Percentiles rank a stretch among this genome's conserved stretches.
These are phyloP conservation scores for Spathaspora girioi DNA, from an alignment of 805 yeast species.

Conservation along the genomic window DNA sequence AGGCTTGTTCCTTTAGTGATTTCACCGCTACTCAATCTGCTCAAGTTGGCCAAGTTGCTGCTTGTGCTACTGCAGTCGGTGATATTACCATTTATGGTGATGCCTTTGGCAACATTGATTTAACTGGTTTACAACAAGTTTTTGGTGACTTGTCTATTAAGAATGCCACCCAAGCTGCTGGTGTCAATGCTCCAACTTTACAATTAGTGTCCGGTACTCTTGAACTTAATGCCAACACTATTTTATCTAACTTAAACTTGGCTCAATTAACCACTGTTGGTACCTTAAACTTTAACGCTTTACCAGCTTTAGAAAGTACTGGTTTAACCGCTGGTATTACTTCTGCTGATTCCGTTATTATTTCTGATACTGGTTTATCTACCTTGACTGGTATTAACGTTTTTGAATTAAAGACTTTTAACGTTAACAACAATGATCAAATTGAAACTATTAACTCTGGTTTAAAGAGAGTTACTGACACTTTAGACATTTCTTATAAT, in stretches of 20 bases:
- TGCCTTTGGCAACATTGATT: conserved; percentile 52
- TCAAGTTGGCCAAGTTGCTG: conserved; percentile 68
- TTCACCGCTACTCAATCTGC: conserved; percentile 76
- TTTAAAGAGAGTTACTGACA: conserved; percentile 68
- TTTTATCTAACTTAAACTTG: conserved; percentile 63
- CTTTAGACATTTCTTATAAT: conserved; percentile 80
- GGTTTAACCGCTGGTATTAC: conserved; percentile 69
- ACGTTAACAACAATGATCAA: conserved; percentile 88
- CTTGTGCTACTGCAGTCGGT: conserved; percentile 81
- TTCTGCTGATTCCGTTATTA: conserved; percentile 63
- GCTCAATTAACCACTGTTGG: conserved; percentile 83
- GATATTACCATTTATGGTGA: conserved; percentile 67
- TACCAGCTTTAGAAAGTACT: conserved; percentile 75
- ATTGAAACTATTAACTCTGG: conserved; percentile 70
- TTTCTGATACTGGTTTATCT: conserved; percentile 71
- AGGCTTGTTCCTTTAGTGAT: conserved; percentile 59
- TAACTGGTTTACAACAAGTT: conserved; percentile 72
- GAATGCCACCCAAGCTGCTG: conserved; percentile 60
- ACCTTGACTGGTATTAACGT: conserved; percentile 64
- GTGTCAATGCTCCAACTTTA: conserved; percentile 77
- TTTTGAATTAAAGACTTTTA: conserved; percentile 45
- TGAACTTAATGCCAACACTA: conserved; percentile 58
- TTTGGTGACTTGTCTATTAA: conserved; percentile 69
- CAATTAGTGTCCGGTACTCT: conserved; percentile 72
- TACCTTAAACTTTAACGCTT: conserved; percentile 71